Evolutionary conservation across 306 rosid genomes (phyloP).

Genomic region (Erythrophleum fordii): DNA sequence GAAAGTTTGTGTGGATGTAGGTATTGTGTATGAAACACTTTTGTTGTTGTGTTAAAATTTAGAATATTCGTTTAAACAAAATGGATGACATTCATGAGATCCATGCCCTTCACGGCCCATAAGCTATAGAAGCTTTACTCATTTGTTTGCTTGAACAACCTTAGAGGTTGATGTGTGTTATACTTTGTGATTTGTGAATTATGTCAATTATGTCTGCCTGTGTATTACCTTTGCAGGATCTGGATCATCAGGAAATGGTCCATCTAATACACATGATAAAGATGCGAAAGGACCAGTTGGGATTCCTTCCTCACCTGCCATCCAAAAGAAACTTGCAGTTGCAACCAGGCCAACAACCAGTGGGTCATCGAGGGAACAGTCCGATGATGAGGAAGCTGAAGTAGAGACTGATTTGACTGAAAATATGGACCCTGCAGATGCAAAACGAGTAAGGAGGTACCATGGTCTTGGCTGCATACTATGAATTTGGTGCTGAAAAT

Average conservation of each 20-base stretch:
- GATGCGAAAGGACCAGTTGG: slow-evolving; percentile 54
- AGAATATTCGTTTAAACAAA: not conserved
- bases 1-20: slow-evolving; percentile 12
- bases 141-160: slow-evolving; percentile 1
- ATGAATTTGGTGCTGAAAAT: slow-evolving; percentile 22
- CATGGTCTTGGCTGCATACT: slow-evolving; percentile 32
- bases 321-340: slow-evolving; percentile 54
- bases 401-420: slow-evolving; percentile 74
- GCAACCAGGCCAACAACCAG: slow-evolving; percentile 62
- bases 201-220: slow-evolving; percentile 18
- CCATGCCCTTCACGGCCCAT: not conserved
- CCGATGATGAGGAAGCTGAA: slow-evolving; percentile 86
- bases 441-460: slow-evolving; percentile 92
- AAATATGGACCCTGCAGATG: slow-evolving; percentile 73
- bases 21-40: not conserved
- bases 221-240: slow-evolving; percentile 57
- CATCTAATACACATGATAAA: slow-evolving; percentile 68
- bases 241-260: slow-evolving; percentile 53
- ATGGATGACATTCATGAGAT: slow-evolving; percentile 27
- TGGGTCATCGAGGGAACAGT: slow-evolving; percentile 88
- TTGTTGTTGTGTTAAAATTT: not conserved
- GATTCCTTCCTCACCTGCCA: slow-evolving; percentile 51
- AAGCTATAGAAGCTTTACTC: not conserved
- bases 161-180: not conserved
- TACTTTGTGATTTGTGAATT: slow-evolving; percentile 28